Base-by-base conservation (phyloP, 176 grass and related monocot genomes). In the Avena eriantha region DNA sequence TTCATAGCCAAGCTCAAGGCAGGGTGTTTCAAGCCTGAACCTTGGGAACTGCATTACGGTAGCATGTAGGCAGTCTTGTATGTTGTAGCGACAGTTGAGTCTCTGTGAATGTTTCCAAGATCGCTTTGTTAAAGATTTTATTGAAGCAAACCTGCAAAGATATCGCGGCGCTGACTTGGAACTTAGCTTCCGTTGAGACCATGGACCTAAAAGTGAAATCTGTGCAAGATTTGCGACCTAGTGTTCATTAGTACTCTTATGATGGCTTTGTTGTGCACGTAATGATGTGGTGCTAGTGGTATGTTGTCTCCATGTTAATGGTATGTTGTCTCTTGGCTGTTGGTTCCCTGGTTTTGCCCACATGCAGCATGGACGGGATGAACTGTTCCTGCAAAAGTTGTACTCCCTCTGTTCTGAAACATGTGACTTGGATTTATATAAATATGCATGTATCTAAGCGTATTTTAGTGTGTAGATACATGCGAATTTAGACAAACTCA, bases 251-350 rank as follows among this genome's bases (percentile, higher is more conserved):
- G 8, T 50, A 41, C 39, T 41, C 39, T 41, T 41, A 41, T 75
- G 31, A 22, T 48, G 39, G 69, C 10, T 46, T 47, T 70, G 36
- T 39, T 45, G 14, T 74, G 45, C 29, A 26, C 83, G 24, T 63
- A 2, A 63, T 53, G 26, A 19, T 66, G 72, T 41, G 55, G 41
- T 84, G 0, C 33, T 69, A 23, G 39, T 21, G 82, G 39, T 29
- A 47, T 83, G 81, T 60, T 74, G 81, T 47, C 45, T 47, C 18
- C 55, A 47, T 75, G 21, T 74, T 26, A 60, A 21, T 12, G 70
- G 21, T 57, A 23, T 10, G 34, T 49, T 18, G 35, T 41, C 19
- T 39, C 4, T 13, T 67, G 63, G 26, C 6, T 80, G 15, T 50
- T 69, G 61, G 60, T 22, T 11, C 15, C 49, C 45, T 17, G 35